These are phyloP conservation scores for Eruca vesicaria DNA, from an alignment of 441 rosid species.

Conservation along the genomic window DNA sequence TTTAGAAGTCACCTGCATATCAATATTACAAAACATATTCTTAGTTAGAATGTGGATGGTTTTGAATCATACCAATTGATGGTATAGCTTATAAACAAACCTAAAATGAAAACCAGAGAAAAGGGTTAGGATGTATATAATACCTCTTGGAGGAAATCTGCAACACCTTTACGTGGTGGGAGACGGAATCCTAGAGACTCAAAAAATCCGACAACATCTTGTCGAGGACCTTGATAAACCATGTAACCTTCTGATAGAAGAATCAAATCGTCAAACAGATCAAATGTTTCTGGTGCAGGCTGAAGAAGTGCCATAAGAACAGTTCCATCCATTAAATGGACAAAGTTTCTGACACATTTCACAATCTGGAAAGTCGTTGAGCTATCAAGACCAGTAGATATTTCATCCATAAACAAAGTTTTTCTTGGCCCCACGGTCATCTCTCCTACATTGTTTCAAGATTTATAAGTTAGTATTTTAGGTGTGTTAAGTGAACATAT, in stretches of 20 bases:
- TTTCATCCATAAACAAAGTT: slow-evolving; percentile 94
- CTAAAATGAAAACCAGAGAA: background rate
- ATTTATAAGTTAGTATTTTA: background rate
- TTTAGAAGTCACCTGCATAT: slow-evolving; percentile 76
- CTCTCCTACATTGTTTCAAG: slow-evolving; percentile 57
- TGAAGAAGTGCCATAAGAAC: slow-evolving; percentile 94
- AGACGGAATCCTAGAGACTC: slow-evolving; percentile 80
- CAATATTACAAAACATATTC: background rate
- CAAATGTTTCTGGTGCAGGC: slow-evolving; percentile 96
- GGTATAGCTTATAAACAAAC: background rate
- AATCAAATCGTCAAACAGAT: slow-evolving; percentile 78
- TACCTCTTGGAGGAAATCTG: slow-evolving; percentile 99
- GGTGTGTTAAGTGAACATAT: background rate
- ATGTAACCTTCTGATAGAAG: slow-evolving; percentile 81
- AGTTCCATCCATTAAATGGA: slow-evolving; percentile 88
- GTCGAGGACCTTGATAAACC: slow-evolving; percentile 84
- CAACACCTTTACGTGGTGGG: slow-evolving; percentile 83
- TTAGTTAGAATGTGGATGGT: background rate
- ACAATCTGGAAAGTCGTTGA: slow-evolving; percentile 91
- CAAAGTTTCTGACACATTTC: slow-evolving; percentile 73
- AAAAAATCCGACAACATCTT: slow-evolving; percentile 77
- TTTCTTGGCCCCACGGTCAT: slow-evolving; percentile 95
- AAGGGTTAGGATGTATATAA: slow-evolving; percentile 3
- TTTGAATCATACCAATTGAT: background rate
- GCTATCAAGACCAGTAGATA: slow-evolving; percentile 96